Percentiles rank a stretch among this genome's conserved stretches.
phyloP scores from a whole-genome alignment of 306 rosid genomes.

The Vicia villosa region DNA sequence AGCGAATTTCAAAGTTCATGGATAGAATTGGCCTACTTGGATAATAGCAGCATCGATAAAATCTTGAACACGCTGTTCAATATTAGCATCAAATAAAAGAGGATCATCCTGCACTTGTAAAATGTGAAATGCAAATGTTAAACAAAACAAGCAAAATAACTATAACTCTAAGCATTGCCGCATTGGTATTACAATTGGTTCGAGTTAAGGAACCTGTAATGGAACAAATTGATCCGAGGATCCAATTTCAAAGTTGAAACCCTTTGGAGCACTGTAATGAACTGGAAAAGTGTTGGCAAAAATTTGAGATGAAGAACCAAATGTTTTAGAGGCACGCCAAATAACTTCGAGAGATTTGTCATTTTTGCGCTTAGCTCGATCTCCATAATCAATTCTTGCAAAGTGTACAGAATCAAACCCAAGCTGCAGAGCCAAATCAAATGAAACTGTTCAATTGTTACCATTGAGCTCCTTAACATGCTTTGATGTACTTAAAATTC shows the following conservation, averaged over 20 bases:
- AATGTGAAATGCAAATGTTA: conserved; percentile 24
- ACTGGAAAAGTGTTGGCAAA: conserved; percentile 63
- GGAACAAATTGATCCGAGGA: conserved; percentile 35
- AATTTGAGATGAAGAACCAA: conserved; percentile 87
- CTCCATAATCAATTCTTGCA: conserved; percentile 90
- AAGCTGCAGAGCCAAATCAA: conserved; percentile 51
- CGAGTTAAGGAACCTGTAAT: conserved; percentile 59
- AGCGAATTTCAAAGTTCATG: conserved; percentile 6
- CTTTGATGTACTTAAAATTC: too few relatives aligned
- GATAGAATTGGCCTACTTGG: conserved; percentile 56
- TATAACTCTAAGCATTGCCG: not conserved
- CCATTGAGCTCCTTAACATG: too few relatives aligned
- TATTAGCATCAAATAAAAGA: conserved; percentile 66
- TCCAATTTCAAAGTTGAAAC: conserved; percentile 60
- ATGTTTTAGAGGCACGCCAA: conserved; percentile 87
- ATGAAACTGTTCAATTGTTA: not conserved
- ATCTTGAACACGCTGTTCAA: conserved; percentile 61
- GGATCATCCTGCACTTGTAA: conserved; percentile 74
- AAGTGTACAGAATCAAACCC: conserved; percentile 96
- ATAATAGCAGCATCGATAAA: conserved; percentile 52
- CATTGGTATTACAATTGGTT: conserved; percentile 18
- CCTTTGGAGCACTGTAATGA: conserved; percentile 22
- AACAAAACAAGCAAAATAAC: conserved; percentile 27
- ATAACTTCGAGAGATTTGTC: conserved; percentile 89
- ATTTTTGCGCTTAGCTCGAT: conserved; percentile 67